Conservation (phyloP, 208 protist genomes). For the Crithidia thermophila region DNA sequence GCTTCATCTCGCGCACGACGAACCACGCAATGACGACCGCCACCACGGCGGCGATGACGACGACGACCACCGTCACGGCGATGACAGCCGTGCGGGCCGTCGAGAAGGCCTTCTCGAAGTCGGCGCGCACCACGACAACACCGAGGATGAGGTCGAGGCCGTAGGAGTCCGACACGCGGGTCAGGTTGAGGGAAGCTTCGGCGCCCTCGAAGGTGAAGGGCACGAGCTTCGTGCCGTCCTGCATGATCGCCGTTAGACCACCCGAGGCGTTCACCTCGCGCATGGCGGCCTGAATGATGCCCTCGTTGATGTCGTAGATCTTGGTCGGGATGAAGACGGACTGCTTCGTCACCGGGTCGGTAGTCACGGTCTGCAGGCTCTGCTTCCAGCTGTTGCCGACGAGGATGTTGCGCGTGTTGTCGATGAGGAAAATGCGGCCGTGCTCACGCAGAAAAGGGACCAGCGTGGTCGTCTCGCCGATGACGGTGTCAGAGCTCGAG, state of each 20-base stretch:
- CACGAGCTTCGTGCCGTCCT: conserved; percentile 33
- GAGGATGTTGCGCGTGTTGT: conserved; percentile 41
- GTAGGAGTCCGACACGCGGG: conserved; percentile 56
- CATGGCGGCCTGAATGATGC: conserved; percentile 42
- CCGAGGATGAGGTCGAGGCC: conserved; percentile 59
- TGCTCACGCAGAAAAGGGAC: conserved; percentile 49
- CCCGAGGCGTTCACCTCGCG: conserved; percentile 24
- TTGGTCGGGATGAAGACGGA: conserved; percentile 17
- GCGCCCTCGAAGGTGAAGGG: conserved; percentile 42
- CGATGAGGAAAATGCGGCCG: conserved; percentile 63
- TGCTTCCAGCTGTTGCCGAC: conserved; percentile 70
- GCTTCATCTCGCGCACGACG: conserved; percentile 50
- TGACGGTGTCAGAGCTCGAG: conserved; percentile 37
- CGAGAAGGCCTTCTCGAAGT: conserved; percentile 61
- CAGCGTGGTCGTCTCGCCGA: conserved; percentile 47
- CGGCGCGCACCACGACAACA: conserved; percentile 48
- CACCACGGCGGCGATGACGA: conserved; percentile 47
- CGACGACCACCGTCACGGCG: conserved; percentile 41
- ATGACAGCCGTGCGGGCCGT: conserved; percentile 43
- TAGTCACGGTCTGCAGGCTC: conserved; percentile 13
- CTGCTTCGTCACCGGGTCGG: conserved; percentile 11
- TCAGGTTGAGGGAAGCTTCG: conserved; percentile 46
- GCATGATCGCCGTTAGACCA: conserved; percentile 22
- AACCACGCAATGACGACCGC: conserved; percentile 53
- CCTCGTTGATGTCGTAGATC: conserved; percentile 48